Conservation (phyloP, 257 asterid genomes). For the Prunella vulgaris region DNA sequence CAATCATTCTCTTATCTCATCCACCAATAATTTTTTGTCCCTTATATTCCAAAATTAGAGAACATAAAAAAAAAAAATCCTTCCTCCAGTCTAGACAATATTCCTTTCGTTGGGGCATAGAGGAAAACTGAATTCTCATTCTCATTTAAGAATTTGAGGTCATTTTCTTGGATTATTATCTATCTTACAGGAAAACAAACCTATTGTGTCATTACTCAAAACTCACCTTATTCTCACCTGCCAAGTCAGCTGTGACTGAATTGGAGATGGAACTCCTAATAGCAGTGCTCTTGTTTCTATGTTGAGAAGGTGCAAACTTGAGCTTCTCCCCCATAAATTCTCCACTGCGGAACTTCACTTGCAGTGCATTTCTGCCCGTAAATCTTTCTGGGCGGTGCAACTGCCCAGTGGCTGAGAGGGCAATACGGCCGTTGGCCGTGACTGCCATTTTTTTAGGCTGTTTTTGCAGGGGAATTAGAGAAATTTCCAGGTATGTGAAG, state of each 20-base stretch:
- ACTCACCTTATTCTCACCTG: constrained; percentile 86
- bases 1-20: too few relatives aligned
- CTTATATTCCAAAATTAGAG: too few relatives aligned
- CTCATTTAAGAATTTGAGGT: background rate
- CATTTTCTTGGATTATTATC: background rate
- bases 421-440: constrained; percentile 44
- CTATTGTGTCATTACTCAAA: background rate
- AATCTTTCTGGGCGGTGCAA: constrained; percentile 35
- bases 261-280: constrained; percentile 36
- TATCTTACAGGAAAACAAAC: background rate
- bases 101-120: too few relatives aligned
- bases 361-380: constrained; percentile 29
- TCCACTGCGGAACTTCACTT: constrained; percentile 55
- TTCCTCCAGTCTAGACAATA: too few relatives aligned
- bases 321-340: constrained; percentile 76
- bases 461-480: constrained; percentile 13
- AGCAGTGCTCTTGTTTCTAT: constrained; percentile 27
- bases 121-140: too few relatives aligned
- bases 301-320: constrained; percentile 31
- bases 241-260: constrained; percentile 58
- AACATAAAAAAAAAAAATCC: too few relatives aligned
- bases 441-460: constrained; percentile 42
- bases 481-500: constrained; percentile 17
- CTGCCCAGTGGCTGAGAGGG: constrained; percentile 48
- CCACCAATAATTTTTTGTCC: too few relatives aligned